Conservation (phyloP, 192 early-diverging fungal species). For the Geosiphon pyriformis region DNA sequence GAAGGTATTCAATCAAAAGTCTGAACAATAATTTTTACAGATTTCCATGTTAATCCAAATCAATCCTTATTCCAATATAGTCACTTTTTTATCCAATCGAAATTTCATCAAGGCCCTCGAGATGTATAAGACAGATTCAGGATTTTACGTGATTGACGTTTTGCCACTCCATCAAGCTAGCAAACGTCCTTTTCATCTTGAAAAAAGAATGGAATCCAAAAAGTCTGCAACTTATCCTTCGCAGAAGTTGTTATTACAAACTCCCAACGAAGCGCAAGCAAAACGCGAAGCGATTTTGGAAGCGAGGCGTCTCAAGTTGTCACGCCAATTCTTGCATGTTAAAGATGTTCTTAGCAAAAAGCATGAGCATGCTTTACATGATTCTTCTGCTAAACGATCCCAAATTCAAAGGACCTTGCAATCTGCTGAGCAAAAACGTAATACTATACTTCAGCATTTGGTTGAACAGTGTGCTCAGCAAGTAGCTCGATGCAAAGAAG, state of each 20-base stretch:
- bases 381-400: slow-evolving; percentile 20
- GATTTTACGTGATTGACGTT: slow-evolving; percentile 49
- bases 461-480: slow-evolving; percentile 22
- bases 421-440: slow-evolving; percentile 22
- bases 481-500: slow-evolving; percentile 28
- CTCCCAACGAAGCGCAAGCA: slow-evolving; percentile 17
- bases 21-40: too few relatives aligned
- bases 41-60: too few relatives aligned
- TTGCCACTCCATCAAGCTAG: slow-evolving; percentile 39
- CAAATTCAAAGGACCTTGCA: slow-evolving; percentile 20
- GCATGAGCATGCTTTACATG: slow-evolving; percentile 15
- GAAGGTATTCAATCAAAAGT: too few relatives aligned
- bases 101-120: too few relatives aligned
- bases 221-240: slow-evolving; percentile 15
- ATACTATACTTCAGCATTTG: slow-evolving; percentile 20
- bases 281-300: slow-evolving; percentile 27
- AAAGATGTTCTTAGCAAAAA: slow-evolving; percentile 21
- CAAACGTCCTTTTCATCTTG: slow-evolving; percentile 46
- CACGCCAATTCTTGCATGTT: slow-evolving; percentile 20
- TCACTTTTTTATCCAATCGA: too few relatives aligned
- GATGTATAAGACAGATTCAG: slow-evolving; percentile 41
- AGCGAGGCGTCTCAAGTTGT: slow-evolving; percentile 23
- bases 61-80: too few relatives aligned
- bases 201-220: slow-evolving; percentile 32
- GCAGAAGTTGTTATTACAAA: not conserved